Conservation (phyloP, 305 asterid species). For the Solanum chacoense region DNA sequence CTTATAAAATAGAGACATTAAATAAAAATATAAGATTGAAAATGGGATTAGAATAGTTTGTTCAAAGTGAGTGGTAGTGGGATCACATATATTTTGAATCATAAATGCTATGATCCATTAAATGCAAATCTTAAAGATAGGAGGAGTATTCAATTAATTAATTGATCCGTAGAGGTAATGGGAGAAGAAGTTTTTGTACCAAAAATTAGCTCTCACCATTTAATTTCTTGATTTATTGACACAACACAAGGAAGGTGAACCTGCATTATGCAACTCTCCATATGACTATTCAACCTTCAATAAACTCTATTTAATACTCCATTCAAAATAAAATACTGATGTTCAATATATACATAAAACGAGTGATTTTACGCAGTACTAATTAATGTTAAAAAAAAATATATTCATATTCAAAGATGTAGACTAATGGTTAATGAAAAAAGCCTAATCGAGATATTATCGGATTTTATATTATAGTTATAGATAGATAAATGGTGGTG, state of each 20-base stretch:
- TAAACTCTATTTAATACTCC: background rate
- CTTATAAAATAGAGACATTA: background rate
- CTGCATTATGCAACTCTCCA: background rate
- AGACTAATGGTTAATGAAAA: no score
- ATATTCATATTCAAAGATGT: background rate
- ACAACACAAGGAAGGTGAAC: background rate
- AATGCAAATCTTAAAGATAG: background rate
- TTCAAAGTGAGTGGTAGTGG: background rate
- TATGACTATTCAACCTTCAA: background rate
- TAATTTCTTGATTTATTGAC: background rate
- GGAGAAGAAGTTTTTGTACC: slow-evolving; percentile 1
- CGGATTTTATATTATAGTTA: background rate
- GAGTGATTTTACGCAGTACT: background rate
- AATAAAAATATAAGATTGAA: background rate
- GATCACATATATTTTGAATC: background rate
- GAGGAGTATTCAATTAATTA: background rate
- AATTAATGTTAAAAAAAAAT: no score
- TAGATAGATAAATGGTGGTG: background rate
- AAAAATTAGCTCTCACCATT: background rate
- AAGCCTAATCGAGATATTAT: background rate
- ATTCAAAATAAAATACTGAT: no score
- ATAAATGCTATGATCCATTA: background rate
- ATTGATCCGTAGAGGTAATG: background rate
- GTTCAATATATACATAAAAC: background rate
- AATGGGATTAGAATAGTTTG: background rate